phyloP scores from a whole-genome alignment of 768 basidiomycete species.

The Mycena floridula region DNA sequence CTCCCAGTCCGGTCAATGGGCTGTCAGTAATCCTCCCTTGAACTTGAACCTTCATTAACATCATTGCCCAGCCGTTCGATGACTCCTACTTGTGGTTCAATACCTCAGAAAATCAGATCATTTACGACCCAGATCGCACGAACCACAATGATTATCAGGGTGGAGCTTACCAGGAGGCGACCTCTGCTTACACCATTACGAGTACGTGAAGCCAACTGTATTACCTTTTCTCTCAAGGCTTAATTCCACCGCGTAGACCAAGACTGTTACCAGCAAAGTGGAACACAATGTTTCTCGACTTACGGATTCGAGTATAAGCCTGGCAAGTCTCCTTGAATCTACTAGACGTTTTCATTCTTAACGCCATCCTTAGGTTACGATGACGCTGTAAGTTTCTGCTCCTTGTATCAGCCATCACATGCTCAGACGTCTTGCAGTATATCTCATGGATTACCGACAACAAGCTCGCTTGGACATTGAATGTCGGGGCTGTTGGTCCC shows the following conservation, averaged over 20 bases:
- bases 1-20: conserved; percentile 83
- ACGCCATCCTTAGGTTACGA: conserved; percentile 24
- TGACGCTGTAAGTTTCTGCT: conserved; percentile 27
- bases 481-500: conserved; percentile 46
- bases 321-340: too few relatives aligned
- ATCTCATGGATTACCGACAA: conserved; percentile 59
- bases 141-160: conserved; percentile 62
- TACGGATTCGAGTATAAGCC: conserved; percentile 75
- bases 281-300: conserved; percentile 55
- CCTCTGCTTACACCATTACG: conserved; percentile 65
- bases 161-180: conserved; percentile 71
- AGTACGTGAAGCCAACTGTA: conserved; percentile 11
- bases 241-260: conserved; percentile 34
- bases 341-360: too few relatives aligned
- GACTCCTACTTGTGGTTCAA: conserved; percentile 64
- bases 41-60: conserved; percentile 23
- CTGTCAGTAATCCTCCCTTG: conserved; percentile 37
- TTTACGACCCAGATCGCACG: conserved; percentile 47
- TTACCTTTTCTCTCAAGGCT: too few relatives aligned
- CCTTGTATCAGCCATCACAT: background rate
- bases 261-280: conserved; percentile 58
- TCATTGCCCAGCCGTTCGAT: conserved; percentile 51
- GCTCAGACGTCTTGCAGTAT: conserved; percentile 31
- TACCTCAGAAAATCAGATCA: conserved; percentile 48
- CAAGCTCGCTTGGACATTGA: conserved; percentile 54